These are phyloP conservation scores for Fusarium penzigii DNA, from an alignment of 2,329 filamentous ascomycete genomes.

Conservation along the genomic window DNA sequence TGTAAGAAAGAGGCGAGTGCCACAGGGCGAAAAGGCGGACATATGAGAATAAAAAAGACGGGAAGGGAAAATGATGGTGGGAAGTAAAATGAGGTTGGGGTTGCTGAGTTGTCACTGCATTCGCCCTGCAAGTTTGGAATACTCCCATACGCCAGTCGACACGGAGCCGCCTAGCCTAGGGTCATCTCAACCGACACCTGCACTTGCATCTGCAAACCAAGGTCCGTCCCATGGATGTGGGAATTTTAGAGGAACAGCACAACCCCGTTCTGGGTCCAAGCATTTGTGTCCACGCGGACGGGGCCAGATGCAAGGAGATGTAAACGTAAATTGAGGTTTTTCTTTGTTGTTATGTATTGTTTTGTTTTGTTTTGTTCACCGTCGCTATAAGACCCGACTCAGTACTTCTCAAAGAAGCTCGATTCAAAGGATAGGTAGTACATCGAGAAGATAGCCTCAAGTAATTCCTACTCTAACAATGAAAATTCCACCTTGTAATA, in stretches of 20 bases:
- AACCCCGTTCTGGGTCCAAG: background rate
- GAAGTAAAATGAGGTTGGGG: background rate
- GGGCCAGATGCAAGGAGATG: background rate
- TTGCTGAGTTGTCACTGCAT: background rate
- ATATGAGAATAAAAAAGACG: too few relatives aligned
- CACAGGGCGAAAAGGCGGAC: background rate
- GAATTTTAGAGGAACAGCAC: too few relatives aligned
- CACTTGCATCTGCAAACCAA: too few relatives aligned
- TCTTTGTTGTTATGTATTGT: background rate
- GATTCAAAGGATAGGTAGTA: too few relatives aligned
- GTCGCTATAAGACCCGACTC: background rate
- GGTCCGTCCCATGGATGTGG: too few relatives aligned
- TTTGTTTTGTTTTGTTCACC: background rate
- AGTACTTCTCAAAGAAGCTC: background rate
- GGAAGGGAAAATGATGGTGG: too few relatives aligned
- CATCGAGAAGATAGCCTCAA: background rate
- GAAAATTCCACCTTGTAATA: slow-evolving; percentile 5
- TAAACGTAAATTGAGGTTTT: too few relatives aligned
- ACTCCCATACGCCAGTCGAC: background rate
- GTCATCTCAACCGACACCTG: too few relatives aligned
- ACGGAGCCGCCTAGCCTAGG: background rate
- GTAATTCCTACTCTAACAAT: slow-evolving; percentile 6
- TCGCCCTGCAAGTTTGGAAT: background rate
- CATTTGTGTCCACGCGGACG: background rate
- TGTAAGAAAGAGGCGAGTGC: background rate